phyloP scores from a whole-genome alignment of 78 protist species.

The Chrysochromulina tobinii region DNA sequence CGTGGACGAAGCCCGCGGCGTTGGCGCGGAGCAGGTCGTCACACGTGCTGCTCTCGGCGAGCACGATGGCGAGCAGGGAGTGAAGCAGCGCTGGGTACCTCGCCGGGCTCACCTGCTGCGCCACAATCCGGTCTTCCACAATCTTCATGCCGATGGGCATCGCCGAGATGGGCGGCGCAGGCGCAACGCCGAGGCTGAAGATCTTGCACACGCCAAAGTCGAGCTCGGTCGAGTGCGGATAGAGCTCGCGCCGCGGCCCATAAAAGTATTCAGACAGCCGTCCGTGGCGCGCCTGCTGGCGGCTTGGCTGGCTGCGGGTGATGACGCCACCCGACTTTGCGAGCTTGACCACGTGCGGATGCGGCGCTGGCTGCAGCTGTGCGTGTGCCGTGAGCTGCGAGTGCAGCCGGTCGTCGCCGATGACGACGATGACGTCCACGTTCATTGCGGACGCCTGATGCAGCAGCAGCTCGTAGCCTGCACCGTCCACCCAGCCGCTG shows the following conservation, averaged over 20 bases:
- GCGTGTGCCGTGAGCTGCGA: not conserved
- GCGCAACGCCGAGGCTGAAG: not conserved
- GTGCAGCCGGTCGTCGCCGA: slow-evolving; percentile 7
- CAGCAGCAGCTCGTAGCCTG: slow-evolving; percentile 61
- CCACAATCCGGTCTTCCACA: not conserved
- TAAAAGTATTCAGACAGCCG: not conserved
- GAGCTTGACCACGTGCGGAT: not conserved
- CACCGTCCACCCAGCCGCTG: slow-evolving; percentile 84
- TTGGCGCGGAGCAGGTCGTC: not conserved
- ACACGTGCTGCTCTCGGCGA: no score
- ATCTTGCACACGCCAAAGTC: not conserved
- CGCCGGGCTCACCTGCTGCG: no score
- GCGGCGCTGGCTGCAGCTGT: not conserved
- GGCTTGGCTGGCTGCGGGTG: not conserved
- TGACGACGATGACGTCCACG: not conserved
- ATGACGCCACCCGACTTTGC: not conserved
- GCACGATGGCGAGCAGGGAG: not conserved
- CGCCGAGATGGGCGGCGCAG: not conserved
- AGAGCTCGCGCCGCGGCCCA: not conserved
- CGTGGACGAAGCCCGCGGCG: not conserved
- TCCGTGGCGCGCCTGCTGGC: not conserved
- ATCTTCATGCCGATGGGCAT: not conserved
- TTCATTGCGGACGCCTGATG: not conserved
- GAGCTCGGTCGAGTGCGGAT: not conserved
- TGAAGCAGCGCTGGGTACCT: not conserved